Evolutionary conservation across 1,284 basidiomycete genomes (phyloP).

Genomic region (Leccinum subrobustum): DNA sequence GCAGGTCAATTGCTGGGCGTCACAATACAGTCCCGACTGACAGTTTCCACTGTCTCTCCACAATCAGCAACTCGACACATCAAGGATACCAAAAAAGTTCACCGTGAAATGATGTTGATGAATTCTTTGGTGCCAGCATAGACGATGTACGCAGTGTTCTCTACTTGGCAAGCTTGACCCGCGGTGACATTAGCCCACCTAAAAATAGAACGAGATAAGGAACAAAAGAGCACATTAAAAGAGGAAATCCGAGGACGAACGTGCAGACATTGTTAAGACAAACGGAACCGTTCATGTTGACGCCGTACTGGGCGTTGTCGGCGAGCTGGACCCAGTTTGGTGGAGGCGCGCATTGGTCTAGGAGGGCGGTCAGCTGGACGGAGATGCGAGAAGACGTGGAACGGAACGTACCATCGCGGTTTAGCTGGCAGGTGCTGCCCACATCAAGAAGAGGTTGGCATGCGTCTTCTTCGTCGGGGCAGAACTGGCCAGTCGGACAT

Average conservation of each 20-base stretch:
- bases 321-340: constrained; percentile 62
- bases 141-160: constrained; percentile 77
- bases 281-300: constrained; percentile 79
- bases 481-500: constrained; percentile 66
- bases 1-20: constrained; percentile 60
- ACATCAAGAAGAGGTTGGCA: constrained; percentile 66
- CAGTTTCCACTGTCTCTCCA: constrained; percentile 59
- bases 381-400: not conserved
- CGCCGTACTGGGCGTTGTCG: constrained; percentile 52
- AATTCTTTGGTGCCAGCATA: constrained; percentile 60
- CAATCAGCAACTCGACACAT: not conserved
- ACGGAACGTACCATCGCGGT: constrained; percentile 73
- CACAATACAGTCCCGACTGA: constrained; percentile 68
- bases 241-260: constrained; percentile 40
- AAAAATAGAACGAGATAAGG: not conserved
- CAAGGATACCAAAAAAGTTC: constrained; percentile 13
- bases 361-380: not conserved
- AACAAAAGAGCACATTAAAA: not conserved
- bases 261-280: constrained; percentile 81
- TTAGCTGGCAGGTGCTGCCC: constrained; percentile 74
- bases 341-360: constrained; percentile 76
- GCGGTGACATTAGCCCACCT: constrained; percentile 77
- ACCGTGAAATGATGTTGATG: constrained; percentile 78
- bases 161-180: constrained; percentile 63
- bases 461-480: constrained; percentile 79